A percentile compares a stretch with the other conserved stretches of the same genome.
Conservation (phyloP, 176 grass and related monocot species). For the Rhynchospora breviuscula region DNA sequence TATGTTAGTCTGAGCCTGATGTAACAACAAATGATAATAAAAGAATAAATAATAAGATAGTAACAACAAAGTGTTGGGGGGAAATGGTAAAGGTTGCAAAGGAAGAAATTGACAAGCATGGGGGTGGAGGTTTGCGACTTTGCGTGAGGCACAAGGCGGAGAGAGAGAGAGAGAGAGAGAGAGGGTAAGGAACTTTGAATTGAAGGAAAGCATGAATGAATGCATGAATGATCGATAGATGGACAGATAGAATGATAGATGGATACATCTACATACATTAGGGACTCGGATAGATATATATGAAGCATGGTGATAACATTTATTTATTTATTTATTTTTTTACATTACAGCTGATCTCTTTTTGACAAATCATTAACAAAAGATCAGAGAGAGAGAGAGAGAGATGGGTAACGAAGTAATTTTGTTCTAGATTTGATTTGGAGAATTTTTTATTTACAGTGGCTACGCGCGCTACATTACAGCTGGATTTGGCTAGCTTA, state of each 20-base stretch:
- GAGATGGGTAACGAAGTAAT: neutral
- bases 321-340: neutral
- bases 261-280: slow-evolving; percentile 6
- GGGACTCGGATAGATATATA: neutral
- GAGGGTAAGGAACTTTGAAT: neutral
- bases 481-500: too few species aligned
- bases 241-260: slow-evolving; percentile 22
- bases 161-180: neutral
- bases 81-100: neutral
- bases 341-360: neutral
- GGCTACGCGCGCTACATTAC: too few species aligned
- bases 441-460: too few species aligned
- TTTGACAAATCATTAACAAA: slow-evolving; percentile 22
- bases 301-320: neutral
- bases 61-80: neutral
- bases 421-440: too few species aligned
- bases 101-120: neutral
- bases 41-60: neutral
- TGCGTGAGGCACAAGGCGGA: neutral
- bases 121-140: neutral
- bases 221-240: slow-evolving; percentile 14
- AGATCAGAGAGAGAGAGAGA: slow-evolving; percentile 7
- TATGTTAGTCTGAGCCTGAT: too few species aligned
- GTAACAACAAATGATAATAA: neutral
- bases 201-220: slow-evolving; percentile 6